These are phyloP conservation scores for Neohortaea acidophila DNA, from an alignment of 495 filamentous ascomycete genomes.

Conservation along the genomic window DNA sequence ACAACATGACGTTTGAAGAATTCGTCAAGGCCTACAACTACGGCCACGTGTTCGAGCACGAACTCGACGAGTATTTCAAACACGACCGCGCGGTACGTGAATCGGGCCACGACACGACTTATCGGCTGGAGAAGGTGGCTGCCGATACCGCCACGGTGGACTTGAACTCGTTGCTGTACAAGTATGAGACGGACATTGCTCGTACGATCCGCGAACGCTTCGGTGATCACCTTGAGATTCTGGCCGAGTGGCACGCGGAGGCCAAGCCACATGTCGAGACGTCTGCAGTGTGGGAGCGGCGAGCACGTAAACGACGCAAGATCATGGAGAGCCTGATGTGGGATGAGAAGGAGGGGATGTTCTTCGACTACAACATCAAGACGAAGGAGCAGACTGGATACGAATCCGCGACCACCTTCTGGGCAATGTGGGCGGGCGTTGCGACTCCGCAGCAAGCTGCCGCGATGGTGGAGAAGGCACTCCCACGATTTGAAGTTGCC, in stretches of 20 bases:
- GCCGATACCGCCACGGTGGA: conserved; percentile 87
- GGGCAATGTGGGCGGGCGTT: conserved; percentile 89
- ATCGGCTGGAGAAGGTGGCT: conserved; percentile 75
- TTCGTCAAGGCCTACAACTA: conserved; percentile 80
- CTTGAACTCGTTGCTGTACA: conserved; percentile 83
- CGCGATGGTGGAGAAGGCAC: conserved; percentile 53
- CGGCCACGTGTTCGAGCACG: conserved; percentile 61
- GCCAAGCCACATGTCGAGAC: conserved; percentile 49
- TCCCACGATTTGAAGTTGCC: conserved; percentile 72
- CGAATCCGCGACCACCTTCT: conserved; percentile 83
- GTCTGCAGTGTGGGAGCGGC: conserved; percentile 76
- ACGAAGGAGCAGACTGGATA: conserved; percentile 62
- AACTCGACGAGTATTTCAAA: conserved; percentile 84
- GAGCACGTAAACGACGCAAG: conserved; percentile 60
- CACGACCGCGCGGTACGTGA: conserved; percentile 91
- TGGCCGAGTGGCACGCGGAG: conserved; percentile 54
- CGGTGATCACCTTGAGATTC: conserved; percentile 60
- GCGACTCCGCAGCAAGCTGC: conserved; percentile 65
- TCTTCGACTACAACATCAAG: conserved; percentile 85
- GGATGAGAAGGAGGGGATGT: conserved; percentile 83
- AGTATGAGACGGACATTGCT: conserved; percentile 87
- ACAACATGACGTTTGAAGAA: conserved; percentile 61
- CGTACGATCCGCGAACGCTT: conserved; percentile 69
- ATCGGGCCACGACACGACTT: conserved; percentile 93
- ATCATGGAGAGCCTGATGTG: conserved; percentile 80